Evolutionary conservation across 192 early-diverging fungal genomes (phyloP).

Genomic region (Coemansia sp.): DNA sequence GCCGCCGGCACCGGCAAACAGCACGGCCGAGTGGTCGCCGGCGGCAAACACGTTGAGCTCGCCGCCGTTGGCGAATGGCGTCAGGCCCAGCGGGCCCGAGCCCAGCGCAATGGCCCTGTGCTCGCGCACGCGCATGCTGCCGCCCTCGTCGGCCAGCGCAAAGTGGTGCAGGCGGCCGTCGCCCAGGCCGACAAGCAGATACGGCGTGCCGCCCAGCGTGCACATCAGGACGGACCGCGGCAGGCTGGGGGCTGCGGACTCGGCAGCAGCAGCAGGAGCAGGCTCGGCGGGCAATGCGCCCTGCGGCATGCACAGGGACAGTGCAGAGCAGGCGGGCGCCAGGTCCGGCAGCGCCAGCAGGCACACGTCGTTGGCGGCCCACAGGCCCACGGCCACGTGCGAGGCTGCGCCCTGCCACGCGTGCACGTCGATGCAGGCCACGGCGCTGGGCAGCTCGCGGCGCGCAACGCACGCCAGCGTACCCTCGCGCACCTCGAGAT

Average conservation of each 20-base stretch:
- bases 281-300: not conserved
- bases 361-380: slow-evolving; percentile 62
- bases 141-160: slow-evolving; percentile 5
- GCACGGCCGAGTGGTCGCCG: slow-evolving; percentile 77
- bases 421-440: slow-evolving; percentile 71
- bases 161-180: slow-evolving; percentile 83
- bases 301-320: slow-evolving; percentile 27
- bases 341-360: slow-evolving; percentile 61
- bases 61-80: slow-evolving; percentile 44
- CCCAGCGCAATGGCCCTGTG: slow-evolving; percentile 73
- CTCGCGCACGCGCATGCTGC: slow-evolving; percentile 17
- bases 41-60: slow-evolving; percentile 68
- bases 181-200: slow-evolving; percentile 76
- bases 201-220: slow-evolving; percentile 60
- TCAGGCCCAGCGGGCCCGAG: slow-evolving; percentile 65
- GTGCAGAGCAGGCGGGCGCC: slow-evolving; percentile 43
- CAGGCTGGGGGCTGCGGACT: slow-evolving; percentile 29
- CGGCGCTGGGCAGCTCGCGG: slow-evolving; percentile 59
- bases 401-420: slow-evolving; percentile 15
- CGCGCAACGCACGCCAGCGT: slow-evolving; percentile 24
- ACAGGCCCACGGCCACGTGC: slow-evolving; percentile 69
- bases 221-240: slow-evolving; percentile 66
- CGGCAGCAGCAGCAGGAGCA: not conserved
- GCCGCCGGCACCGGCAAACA: slow-evolving; percentile 54
- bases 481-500: slow-evolving; percentile 53